Conservation (phyloP, 805 yeast genomes). For the Spencermartinsiella europaea region DNA sequence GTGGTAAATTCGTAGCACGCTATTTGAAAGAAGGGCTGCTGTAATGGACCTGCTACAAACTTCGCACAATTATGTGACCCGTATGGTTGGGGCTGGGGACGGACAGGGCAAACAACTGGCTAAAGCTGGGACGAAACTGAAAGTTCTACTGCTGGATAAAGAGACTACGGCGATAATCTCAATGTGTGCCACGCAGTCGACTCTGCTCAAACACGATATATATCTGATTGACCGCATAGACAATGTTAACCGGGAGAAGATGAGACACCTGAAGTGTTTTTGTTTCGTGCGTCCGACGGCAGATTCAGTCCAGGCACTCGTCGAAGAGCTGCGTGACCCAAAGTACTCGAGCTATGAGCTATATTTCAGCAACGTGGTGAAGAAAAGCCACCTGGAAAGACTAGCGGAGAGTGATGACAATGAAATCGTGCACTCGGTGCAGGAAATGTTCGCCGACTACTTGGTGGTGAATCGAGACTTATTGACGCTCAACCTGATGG, state of each 20-base stretch:
- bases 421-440: slow-evolving; percentile 69
- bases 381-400: slow-evolving; percentile 74
- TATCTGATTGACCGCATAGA: slow-evolving; percentile 71
- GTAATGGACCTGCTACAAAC: slow-evolving; percentile 35
- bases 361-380: slow-evolving; percentile 67
- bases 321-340: slow-evolving; percentile 69
- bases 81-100: slow-evolving; percentile 25
- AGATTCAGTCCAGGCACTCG: slow-evolving; percentile 53
- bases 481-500: slow-evolving; percentile 48
- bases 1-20: too few relatives aligned
- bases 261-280: slow-evolving; percentile 78
- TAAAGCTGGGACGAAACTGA: slow-evolving; percentile 41
- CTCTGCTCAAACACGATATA: slow-evolving; percentile 74
- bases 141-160: slow-evolving; percentile 73
- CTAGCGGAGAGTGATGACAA: slow-evolving; percentile 87
- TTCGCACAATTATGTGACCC: slow-evolving; percentile 36
- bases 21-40: too few relatives aligned
- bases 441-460: slow-evolving; percentile 84
- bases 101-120: slow-evolving; percentile 8
- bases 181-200: slow-evolving; percentile 85
- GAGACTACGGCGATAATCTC: slow-evolving; percentile 80
- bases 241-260: slow-evolving; percentile 54
- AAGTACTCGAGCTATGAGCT: slow-evolving; percentile 74
- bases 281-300: slow-evolving; percentile 71
- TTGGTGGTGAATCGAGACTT: slow-evolving; percentile 66